These are phyloP conservation scores for Cinnamomum chago DNA, from an alignment of 164 flowering plant genomes.

Conservation along the genomic window DNA sequence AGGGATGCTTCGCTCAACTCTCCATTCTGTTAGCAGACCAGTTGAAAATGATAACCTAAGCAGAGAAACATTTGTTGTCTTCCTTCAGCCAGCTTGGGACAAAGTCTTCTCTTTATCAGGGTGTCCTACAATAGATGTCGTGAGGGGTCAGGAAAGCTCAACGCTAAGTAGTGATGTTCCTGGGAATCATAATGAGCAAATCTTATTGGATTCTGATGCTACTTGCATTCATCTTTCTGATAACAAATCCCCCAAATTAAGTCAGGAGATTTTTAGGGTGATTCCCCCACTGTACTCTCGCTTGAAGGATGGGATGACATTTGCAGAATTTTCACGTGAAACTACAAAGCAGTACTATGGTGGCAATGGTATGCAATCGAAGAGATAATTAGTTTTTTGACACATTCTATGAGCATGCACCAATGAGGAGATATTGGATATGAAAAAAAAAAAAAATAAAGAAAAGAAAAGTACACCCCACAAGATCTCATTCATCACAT, in stretches of 20 bases:
- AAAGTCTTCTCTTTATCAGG: conserved; percentile 53
- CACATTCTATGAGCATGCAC: background rate
- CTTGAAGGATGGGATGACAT: conserved; percentile 86
- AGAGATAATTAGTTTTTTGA: conserved; percentile 17
- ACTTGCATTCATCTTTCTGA: background rate
- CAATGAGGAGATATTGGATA: background rate
- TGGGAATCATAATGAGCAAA: conserved; percentile 6
- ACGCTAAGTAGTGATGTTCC: background rate
- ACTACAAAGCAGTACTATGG: conserved; percentile 89
- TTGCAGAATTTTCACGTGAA: conserved; percentile 82
- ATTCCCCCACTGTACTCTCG: conserved; percentile 72
- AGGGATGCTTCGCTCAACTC: conserved; percentile 82
- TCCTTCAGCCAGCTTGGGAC: conserved; percentile 89
- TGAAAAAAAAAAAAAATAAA: no score
- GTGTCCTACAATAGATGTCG: conserved; percentile 9
- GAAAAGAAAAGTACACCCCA: background rate
- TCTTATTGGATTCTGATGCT: conserved; percentile 5
- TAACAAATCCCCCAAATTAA: conserved; percentile 14
- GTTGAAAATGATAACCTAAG: conserved; percentile 37
- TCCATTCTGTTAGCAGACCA: conserved; percentile 78
- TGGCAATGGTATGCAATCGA: conserved; percentile 78
- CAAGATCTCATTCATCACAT: background rate
- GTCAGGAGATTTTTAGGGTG: conserved; percentile 38
- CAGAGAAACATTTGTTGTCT: conserved; percentile 88
- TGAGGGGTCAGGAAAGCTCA: conserved; percentile 4